Percentiles rank a stretch among this genome's conserved stretches.
phyloP scores from a whole-genome alignment of 441 rosid species.

The Daphne laureola region DNA sequence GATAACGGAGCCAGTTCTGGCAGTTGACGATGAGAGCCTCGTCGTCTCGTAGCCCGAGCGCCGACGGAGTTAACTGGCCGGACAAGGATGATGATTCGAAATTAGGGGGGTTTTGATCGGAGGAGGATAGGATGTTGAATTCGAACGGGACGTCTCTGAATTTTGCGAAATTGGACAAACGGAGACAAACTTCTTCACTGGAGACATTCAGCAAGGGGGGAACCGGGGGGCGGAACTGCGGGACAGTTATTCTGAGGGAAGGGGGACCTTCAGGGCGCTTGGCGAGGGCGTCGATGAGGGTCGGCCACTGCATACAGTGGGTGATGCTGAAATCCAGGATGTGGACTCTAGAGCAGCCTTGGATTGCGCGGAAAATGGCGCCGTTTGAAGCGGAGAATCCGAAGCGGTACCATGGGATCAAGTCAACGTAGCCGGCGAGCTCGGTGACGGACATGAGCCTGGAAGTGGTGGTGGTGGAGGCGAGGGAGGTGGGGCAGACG shows the following conservation, averaged over 20 bases:
- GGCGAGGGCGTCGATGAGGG: conserved; percentile 57
- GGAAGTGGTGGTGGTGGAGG: conserved; percentile 23
- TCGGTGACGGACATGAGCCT: conserved; percentile 47
- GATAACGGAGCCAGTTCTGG: conserved; percentile 54
- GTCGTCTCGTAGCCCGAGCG: conserved; percentile 27
- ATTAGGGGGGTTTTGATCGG: neutral
- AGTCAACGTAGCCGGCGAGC: conserved; percentile 61
- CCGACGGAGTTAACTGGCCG: conserved; percentile 22
- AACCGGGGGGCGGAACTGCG: conserved; percentile 35
- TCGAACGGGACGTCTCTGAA: conserved; percentile 45
- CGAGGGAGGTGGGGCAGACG: conserved; percentile 41
- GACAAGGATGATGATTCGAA: conserved; percentile 15
- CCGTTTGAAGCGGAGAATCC: conserved; percentile 58
- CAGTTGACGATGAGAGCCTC: conserved; percentile 56
- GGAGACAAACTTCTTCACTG: conserved; percentile 40
- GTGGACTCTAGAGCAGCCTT: conserved; percentile 41
- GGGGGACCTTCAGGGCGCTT: conserved; percentile 59
- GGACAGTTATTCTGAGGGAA: conserved; percentile 46
- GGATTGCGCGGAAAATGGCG: conserved; percentile 37
- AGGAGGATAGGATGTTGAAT: conserved; percentile 19
- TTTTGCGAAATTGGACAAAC: conserved; percentile 49
- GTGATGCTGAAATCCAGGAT: conserved; percentile 57
- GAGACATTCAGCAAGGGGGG: conserved; percentile 55
- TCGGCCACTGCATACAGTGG: conserved; percentile 72
- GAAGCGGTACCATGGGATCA: conserved; percentile 68